Conservation (phyloP, 1,139 yeast species). For the Protomyces gravidus region DNA sequence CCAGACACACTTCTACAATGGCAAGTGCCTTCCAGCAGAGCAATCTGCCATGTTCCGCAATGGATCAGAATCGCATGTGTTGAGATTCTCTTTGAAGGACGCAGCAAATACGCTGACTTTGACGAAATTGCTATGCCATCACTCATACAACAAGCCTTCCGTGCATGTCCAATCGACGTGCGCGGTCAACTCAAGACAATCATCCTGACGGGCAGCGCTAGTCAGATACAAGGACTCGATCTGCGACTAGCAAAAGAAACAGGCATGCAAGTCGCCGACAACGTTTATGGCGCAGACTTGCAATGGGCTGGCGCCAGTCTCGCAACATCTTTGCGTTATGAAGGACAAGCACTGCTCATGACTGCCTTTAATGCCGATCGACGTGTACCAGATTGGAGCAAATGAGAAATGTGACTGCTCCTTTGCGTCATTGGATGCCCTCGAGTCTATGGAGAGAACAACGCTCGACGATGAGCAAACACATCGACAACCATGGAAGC, state of each 20-base stretch:
- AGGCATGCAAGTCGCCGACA: background rate
- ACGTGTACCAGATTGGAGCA: conserved; percentile 24
- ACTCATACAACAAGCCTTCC: conserved; percentile 5
- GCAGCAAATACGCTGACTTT: conserved; percentile 23
- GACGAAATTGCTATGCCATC: conserved; percentile 23
- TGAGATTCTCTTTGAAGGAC: conserved; percentile 26
- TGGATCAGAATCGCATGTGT: conserved; percentile 25
- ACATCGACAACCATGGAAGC: background rate
- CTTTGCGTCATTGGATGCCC: too few relatives aligned
- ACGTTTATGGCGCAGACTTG: conserved; percentile 2
- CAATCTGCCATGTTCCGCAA: conserved; percentile 11
- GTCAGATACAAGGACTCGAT: conserved; percentile 23
- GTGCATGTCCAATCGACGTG: conserved; percentile 21
- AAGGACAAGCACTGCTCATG: conserved; percentile 9
- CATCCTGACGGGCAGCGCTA: conserved; percentile 21
- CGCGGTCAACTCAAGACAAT: conserved; percentile 9
- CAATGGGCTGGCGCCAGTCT: conserved; percentile 24
- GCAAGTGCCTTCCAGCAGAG: conserved; percentile 20
- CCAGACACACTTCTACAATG: conserved; percentile 8
- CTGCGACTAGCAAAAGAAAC: conserved; percentile 22
- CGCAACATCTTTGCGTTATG: background rate
- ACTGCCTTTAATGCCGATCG: conserved; percentile 13
- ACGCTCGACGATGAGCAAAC: too few relatives aligned
- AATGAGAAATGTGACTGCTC: background rate
- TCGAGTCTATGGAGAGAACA: too few relatives aligned